phyloP scores from a whole-genome alignment of 768 basidiomycete genomes.

The Tephrocybe sp. region DNA sequence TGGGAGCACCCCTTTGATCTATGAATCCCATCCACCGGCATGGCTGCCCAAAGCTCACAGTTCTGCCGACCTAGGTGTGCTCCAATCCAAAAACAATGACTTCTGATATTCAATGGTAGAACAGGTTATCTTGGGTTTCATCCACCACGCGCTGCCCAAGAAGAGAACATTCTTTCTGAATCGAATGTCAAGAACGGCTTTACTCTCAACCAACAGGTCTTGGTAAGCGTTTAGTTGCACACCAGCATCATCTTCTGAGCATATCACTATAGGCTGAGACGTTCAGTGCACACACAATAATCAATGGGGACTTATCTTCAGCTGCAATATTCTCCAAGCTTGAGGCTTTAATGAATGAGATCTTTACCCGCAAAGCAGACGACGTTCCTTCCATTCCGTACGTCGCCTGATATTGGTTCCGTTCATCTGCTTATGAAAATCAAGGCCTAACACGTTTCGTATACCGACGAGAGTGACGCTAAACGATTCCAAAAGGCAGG shows the following conservation, averaged over 20 bases:
- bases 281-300: slow-evolving; percentile 55
- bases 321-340: slow-evolving; percentile 54
- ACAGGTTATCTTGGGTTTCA: slow-evolving; percentile 75
- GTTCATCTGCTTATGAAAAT: not conserved
- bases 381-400: slow-evolving; percentile 61
- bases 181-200: slow-evolving; percentile 67
- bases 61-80: slow-evolving; percentile 64
- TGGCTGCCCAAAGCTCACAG: slow-evolving; percentile 72
- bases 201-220: slow-evolving; percentile 47
- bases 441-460: slow-evolving; percentile 66
- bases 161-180: slow-evolving; percentile 71
- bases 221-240: slow-evolving; percentile 38
- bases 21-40: slow-evolving; percentile 64
- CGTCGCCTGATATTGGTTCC: slow-evolving; percentile 23
- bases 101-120: not conserved
- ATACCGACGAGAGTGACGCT: slow-evolving; percentile 81
- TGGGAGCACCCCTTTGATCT: slow-evolving; percentile 40
- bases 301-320: slow-evolving; percentile 49
- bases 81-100: not conserved
- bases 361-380: slow-evolving; percentile 63
- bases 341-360: slow-evolving; percentile 74
- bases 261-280: slow-evolving; percentile 51
- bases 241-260: not conserved
- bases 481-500: slow-evolving; percentile 73
- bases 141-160: slow-evolving; percentile 71